Evolutionary conservation across 768 basidiomycete species (phyloP), one percentile per base, ranked within the genome.

Genomic region (Ramaria rubella): DNA sequence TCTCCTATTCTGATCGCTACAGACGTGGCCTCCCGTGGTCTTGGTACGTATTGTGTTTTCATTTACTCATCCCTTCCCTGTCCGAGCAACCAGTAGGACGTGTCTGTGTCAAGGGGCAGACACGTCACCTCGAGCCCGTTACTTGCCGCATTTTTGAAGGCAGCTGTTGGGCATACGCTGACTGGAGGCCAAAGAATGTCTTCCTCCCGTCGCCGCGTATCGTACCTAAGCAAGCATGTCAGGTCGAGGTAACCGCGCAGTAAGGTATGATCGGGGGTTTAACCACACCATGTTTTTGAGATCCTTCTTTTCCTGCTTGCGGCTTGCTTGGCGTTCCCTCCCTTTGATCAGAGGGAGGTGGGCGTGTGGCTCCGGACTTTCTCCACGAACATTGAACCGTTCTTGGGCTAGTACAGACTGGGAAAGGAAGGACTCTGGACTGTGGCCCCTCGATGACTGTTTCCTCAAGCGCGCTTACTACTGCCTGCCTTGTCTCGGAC

Each of bases 1-100:
- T 94, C 90, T 30, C 95, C 95, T 2, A 98, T 99, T 71, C 81
- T 99, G 68, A 91, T 98, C 67, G 96, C 96, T 74, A 98, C 96
- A 64, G 96, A 97, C 71, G 95, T 99, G 66, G 96, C 95, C 59
- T 96, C 94, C 69, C 94, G 95, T 84, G 95, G 95, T 82, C 85
- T 99, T 69, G 96, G 96, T 98, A 87, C 78, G 95, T 93, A 66
- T 67, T 69, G 60, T 68, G 68, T 77, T 70, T 67, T 65, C 65
- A 55, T 44, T 53, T 58, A 54, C 52, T 27, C 26, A 58, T 33
- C 36, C 21, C 36, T 40, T 21, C 24, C 44, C 49, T n/a, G 26
- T 40, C 27, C 26, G 53, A 44, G 42, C 42, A 55, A 30, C 48
- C 48, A 49, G 31, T 24, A 36, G 33, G 23, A 52, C 14, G 51